Conservation (phyloP, 345 rosid species). For the Chamaenerion angustifolium region DNA sequence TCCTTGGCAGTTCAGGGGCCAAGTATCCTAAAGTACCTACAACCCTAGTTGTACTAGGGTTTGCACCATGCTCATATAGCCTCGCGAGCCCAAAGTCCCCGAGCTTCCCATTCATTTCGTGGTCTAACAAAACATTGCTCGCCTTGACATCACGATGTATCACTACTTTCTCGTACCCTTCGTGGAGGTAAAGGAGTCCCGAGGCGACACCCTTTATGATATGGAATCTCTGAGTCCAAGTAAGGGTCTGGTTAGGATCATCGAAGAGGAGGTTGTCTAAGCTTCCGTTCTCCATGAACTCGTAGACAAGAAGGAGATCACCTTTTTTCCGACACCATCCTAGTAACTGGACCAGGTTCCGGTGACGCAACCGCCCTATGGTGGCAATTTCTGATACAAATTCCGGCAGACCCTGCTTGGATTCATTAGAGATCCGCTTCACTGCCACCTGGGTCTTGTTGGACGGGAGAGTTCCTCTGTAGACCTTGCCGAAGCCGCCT, state of each 20-base stretch:
- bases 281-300: slow-evolving; percentile 89
- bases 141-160: slow-evolving; percentile 85
- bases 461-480: slow-evolving; percentile 43
- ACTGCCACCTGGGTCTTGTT: slow-evolving; percentile 55
- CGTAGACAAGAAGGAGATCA: slow-evolving; percentile 71
- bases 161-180: slow-evolving; percentile 81
- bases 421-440: slow-evolving; percentile 62
- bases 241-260: slow-evolving; percentile 28
- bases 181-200: slow-evolving; percentile 72
- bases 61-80: slow-evolving; percentile 65
- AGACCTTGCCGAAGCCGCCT: slow-evolving; percentile 84
- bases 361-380: slow-evolving; percentile 83
- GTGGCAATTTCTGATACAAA: slow-evolving; percentile 76
- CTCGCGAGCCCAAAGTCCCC: slow-evolving; percentile 92
- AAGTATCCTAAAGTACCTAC: slow-evolving; percentile 88
- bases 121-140: slow-evolving; percentile 66
- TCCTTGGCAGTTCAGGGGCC: slow-evolving; percentile 75
- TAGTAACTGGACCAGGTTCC: slow-evolving; percentile 66
- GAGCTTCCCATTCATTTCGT: slow-evolving; percentile 61
- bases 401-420: slow-evolving; percentile 76
- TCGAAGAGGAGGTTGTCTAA: slow-evolving; percentile 66
- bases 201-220: slow-evolving; percentile 66
- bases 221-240: slow-evolving; percentile 67
- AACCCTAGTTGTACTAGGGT: slow-evolving; percentile 70
- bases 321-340: slow-evolving; percentile 71